phyloP scores from a whole-genome alignment of 2,329 filamentous ascomycete species.

The Pyrenochaeta sp. region DNA sequence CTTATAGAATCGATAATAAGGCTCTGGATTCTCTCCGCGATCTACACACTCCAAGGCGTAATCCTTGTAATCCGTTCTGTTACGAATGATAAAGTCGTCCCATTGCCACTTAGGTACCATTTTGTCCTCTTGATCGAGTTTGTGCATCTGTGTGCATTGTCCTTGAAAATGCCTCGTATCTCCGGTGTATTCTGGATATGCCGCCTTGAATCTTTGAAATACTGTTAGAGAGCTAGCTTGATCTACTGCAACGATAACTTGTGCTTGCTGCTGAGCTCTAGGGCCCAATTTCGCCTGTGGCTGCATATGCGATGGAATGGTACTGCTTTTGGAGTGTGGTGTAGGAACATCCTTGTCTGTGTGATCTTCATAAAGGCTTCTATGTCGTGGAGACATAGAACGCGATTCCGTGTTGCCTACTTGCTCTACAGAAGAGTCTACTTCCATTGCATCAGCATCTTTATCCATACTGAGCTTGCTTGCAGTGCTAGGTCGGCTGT shows the following conservation, averaged over 20 bases:
- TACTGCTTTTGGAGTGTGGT: background rate
- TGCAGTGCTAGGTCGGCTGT: conserved; percentile 8
- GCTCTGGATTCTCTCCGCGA: conserved; percentile 29
- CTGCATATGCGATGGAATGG: background rate
- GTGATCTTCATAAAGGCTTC: conserved; percentile 25
- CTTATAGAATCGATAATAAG: conserved; percentile 47
- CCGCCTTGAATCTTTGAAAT: conserved; percentile 38
- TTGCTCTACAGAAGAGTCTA: background rate
- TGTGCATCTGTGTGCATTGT: conserved; percentile 37
- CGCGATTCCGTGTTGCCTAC: background rate
- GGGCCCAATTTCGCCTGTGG: background rate
- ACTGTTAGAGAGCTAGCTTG: conserved; percentile 8
- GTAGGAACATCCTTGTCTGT: background rate
- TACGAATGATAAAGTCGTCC: conserved; percentile 51
- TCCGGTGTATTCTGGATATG: conserved; percentile 49
- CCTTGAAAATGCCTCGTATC: conserved; percentile 42
- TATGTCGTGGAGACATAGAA: conserved; percentile 29
- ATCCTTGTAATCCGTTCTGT: conserved; percentile 40
- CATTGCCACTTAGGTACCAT: conserved; percentile 50
- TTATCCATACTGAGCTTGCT: background rate
- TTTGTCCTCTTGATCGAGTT: conserved; percentile 38
- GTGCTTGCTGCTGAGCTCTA: background rate
- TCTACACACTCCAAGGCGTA: conserved; percentile 35
- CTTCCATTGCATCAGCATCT: conserved; percentile 13
- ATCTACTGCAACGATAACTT: background rate